Conservation (phyloP, 306 rosid species). For the Acacia confusa region DNA sequence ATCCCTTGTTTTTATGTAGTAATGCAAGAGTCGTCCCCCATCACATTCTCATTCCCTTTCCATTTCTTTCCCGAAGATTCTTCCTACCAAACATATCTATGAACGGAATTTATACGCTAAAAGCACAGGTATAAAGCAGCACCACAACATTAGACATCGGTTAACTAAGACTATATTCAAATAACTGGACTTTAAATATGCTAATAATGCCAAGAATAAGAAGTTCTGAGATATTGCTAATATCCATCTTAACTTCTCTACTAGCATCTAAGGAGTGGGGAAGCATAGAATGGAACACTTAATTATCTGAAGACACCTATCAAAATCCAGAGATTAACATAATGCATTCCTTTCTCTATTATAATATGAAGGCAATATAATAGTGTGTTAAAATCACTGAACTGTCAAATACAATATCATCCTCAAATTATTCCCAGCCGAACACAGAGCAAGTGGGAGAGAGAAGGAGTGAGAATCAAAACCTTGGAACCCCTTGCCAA, state of each 20-base stretch:
- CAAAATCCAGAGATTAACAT: background rate
- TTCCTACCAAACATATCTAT: background rate
- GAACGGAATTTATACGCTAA: background rate
- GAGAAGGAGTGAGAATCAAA: constrained; percentile 7
- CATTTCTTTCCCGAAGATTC: background rate
- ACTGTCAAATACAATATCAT: background rate
- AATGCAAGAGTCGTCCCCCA: background rate
- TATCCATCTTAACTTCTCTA: background rate
- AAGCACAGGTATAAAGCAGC: background rate
- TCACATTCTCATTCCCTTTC: background rate
- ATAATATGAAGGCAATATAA: background rate
- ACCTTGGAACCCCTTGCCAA: constrained; percentile 97
- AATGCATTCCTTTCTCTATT: background rate
- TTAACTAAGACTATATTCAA: background rate
- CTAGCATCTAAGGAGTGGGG: background rate
- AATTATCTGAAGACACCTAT: background rate
- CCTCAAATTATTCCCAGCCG: background rate
- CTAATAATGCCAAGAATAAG: background rate
- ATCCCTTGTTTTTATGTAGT: background rate
- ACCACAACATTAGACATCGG: background rate
- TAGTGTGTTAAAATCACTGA: background rate
- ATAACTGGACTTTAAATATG: background rate
- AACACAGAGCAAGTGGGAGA: background rate
- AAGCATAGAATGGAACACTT: background rate
- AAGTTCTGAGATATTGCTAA: background rate